phyloP scores from a whole-genome alignment of 2,329 filamentous ascomycete species.

The Blastomyces parvus region DNA sequence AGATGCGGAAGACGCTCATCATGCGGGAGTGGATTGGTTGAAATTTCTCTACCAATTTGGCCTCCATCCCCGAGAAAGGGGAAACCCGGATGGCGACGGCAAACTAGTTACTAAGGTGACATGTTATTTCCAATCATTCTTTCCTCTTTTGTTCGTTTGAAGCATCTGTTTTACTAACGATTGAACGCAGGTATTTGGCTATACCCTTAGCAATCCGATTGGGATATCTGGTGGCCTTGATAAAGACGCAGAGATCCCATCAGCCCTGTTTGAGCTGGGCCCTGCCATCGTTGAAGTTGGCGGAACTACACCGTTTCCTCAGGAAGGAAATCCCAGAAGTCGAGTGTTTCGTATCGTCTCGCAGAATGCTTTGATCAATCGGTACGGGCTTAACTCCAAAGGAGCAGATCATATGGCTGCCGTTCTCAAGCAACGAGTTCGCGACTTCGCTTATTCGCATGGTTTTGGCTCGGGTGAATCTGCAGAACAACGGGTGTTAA shows the following conservation, averaged over 20 bases:
- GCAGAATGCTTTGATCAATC: constrained; percentile 83
- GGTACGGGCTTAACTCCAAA: constrained; percentile 87
- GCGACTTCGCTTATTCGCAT: constrained; percentile 61
- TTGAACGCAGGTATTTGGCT: constrained; percentile 57
- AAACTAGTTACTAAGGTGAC: constrained; percentile 45
- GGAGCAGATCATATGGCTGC: constrained; percentile 82
- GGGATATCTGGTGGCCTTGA: constrained; percentile 93
- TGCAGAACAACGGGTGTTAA: constrained; percentile 61
- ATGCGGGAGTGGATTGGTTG: constrained; percentile 61
- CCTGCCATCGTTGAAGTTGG: constrained; percentile 85
- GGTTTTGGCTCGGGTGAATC: constrained; percentile 56
- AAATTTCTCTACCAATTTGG: constrained; percentile 63
- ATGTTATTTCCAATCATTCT: background rate
- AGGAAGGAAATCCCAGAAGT: constrained; percentile 77
- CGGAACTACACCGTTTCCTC: constrained; percentile 76
- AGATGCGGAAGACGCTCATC: constrained; percentile 75
- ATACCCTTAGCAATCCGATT: constrained; percentile 71
- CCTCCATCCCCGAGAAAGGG: constrained; percentile 73
- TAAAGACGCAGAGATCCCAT: constrained; percentile 84
- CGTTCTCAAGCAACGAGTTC: constrained; percentile 64
- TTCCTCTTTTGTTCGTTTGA: background rate
- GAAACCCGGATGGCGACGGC: constrained; percentile 45
- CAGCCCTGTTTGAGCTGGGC: constrained; percentile 73
- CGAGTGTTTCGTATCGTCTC: constrained; percentile 78
- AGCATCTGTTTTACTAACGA: background rate